These are phyloP conservation scores for Clitoria ternatea DNA, from an alignment of 306 rosid species.

Conservation along the genomic window DNA sequence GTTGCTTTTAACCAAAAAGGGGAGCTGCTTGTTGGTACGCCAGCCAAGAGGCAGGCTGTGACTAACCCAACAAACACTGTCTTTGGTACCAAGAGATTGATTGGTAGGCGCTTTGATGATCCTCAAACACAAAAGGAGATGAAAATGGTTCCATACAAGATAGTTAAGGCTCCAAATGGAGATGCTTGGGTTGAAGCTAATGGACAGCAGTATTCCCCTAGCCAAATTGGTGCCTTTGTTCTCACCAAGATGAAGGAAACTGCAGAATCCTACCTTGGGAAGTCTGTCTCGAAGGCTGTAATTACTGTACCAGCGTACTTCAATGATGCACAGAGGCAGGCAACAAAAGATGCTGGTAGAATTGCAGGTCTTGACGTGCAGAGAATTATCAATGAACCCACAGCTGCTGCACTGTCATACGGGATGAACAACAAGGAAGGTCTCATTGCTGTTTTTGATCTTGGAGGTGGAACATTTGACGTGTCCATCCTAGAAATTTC, in stretches of 20 bases:
- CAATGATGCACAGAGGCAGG: constrained; percentile 80
- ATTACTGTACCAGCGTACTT: constrained; percentile 85
- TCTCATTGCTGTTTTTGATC: constrained; percentile 82
- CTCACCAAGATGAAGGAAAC: constrained; percentile 90
- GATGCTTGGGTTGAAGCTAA: constrained; percentile 90
- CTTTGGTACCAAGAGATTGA: constrained; percentile 73
- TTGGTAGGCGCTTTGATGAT: constrained; percentile 80
- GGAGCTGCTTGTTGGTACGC: constrained; percentile 78
- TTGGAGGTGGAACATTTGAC: constrained; percentile 92
- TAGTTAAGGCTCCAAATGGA: constrained; percentile 75
- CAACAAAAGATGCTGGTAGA: constrained; percentile 88
- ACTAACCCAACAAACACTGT: constrained; percentile 78
- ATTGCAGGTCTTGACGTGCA: constrained; percentile 84
- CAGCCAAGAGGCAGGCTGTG: constrained; percentile 86
- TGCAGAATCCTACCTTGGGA: constrained; percentile 84
- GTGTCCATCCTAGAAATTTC: constrained; percentile 86
- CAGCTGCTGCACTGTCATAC: constrained; percentile 89
- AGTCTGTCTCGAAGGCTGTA: constrained; percentile 65
- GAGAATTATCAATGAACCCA: constrained; percentile 85
- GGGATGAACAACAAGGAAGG: constrained; percentile 96
- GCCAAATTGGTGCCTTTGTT: constrained; percentile 79
- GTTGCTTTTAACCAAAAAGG: constrained; percentile 85
- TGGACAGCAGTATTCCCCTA: constrained; percentile 77
- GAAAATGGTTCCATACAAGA: constrained; percentile 91
- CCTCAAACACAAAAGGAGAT: constrained; percentile 83